Conservation (phyloP, 169 alveolate species). For the Cryptosporidium xiaoi region DNA sequence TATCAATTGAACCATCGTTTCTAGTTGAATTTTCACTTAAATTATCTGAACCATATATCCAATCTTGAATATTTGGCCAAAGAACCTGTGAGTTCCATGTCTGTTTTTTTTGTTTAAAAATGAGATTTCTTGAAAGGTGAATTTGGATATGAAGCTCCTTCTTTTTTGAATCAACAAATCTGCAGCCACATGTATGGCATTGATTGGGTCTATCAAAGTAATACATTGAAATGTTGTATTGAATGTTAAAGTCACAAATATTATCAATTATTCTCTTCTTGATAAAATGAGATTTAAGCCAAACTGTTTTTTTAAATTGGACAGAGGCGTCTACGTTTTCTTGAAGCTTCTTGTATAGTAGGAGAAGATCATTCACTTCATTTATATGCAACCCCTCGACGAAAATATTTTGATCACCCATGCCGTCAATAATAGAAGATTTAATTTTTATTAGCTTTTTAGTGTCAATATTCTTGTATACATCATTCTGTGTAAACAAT, state of each 20-base stretch:
- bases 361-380: constrained; percentile 30
- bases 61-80: constrained; percentile 60
- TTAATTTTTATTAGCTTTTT: constrained; percentile 1
- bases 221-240: constrained; percentile 43
- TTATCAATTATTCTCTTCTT: constrained; percentile 44
- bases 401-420: constrained; percentile 58
- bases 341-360: constrained; percentile 42
- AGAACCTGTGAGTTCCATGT: constrained; percentile 29
- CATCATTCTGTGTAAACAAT: constrained; percentile 2
- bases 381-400: constrained; percentile 59
- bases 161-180: constrained; percentile 64
- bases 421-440: constrained; percentile 43
- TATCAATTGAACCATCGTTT: constrained; percentile 4
- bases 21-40: background rate
- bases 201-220: constrained; percentile 68
- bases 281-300: constrained; percentile 67
- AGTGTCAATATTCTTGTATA: background rate
- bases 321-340: constrained; percentile 63
- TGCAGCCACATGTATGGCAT: constrained; percentile 67
- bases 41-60: constrained; percentile 53
- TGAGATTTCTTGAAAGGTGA: constrained; percentile 61
- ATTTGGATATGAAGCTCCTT: constrained; percentile 68
- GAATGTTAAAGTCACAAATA: constrained; percentile 52
- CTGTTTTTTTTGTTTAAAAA: constrained; percentile 61
- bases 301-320: constrained; percentile 33